Evolutionary conservation across 768 basidiomycete genomes (phyloP), one percentile per base, ranked within the genome.

Genomic region (Naematelia encephala): DNA sequence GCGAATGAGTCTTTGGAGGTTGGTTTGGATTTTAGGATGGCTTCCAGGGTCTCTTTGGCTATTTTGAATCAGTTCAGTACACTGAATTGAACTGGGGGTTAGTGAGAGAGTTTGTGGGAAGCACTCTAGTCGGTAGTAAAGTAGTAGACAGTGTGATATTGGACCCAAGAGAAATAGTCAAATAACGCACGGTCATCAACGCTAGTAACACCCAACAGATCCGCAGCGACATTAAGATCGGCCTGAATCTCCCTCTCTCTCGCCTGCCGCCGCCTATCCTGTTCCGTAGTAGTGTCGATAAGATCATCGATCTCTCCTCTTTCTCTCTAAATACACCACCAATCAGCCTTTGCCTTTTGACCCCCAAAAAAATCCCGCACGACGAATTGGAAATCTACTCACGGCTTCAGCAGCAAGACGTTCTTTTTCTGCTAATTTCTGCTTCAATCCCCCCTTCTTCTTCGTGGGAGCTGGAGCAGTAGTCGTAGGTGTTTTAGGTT

Each of bases 361-460:
- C n/a, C n/a, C n/a, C n/a, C n/a, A n/a, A n/a, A n/a, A n/a, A n/a
- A n/a, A n/a, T n/a, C n/a, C n/a, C n/a, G n/a, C n/a, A n/a, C n/a
- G n/a, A n/a, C n/a, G n/a, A n/a, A n/a, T n/a, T n/a, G n/a, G n/a
- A n/a, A n/a, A n/a, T n/a, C n/a, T 3, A 68, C 72, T 57, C 43
- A 71, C 71, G 22, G 60, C 62, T 43, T 82, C 81, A 1, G 85
- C 85, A 61, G 86, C 89, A 59, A 81, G 81, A 0, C 86, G 88
- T 70, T 91, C 92, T 78, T 91, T 96, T 78, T 93, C 91, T 0
- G 91, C 91, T 1, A 98, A 79, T 77, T 93, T 94, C 19, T 85
- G 84, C 77, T 96, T 96, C 65, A 97, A 78, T 1, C 87, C 89
- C 54, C 90, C 91, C 79, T 92, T 96, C 80, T 96, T 94, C 81